phyloP scores from a whole-genome alignment of 139 green algal genomes.

The Microglena sp. region DNA sequence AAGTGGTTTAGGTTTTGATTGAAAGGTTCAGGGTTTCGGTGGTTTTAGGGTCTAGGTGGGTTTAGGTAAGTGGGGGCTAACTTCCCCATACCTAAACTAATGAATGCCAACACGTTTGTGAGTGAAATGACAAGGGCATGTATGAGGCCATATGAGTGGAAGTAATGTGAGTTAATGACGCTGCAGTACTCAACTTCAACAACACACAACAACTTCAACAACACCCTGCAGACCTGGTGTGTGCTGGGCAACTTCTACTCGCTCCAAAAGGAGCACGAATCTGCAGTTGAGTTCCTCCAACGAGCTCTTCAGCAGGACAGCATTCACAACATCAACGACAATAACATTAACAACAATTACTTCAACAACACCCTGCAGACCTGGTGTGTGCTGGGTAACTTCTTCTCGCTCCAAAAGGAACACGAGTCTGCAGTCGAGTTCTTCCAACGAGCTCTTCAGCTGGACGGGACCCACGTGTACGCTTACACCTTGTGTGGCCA shows the following conservation, averaged over 20 bases:
- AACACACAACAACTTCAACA: too few relatives aligned
- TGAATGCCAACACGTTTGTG: too few relatives aligned
- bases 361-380: constrained; percentile 22
- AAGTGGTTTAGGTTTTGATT: too few relatives aligned
- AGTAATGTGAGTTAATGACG: too few relatives aligned
- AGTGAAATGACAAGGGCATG: too few relatives aligned
- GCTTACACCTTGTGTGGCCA: constrained; percentile 86
- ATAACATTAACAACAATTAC: too few relatives aligned
- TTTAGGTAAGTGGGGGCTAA: too few relatives aligned
- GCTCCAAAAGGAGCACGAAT: constrained; percentile 84
- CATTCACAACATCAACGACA: not conserved
- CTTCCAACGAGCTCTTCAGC: constrained; percentile 80
- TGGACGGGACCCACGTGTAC: constrained; percentile 68
- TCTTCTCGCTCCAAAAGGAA: constrained; percentile 84
- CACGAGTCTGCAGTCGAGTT: constrained; percentile 78
- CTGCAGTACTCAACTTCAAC: too few relatives aligned
- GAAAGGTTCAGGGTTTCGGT: too few relatives aligned
- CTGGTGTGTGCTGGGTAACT: constrained; percentile 87
- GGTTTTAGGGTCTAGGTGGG: too few relatives aligned
- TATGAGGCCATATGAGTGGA: too few relatives aligned
- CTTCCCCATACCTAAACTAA: too few relatives aligned
- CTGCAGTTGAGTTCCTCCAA: constrained; percentile 72
- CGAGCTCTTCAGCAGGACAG: constrained; percentile 64
- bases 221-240: constrained; percentile 60
- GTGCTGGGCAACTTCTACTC: constrained; percentile 89